Base-by-base conservation (phyloP, 225 moss, liverwort and hornwort genomes). In the Bryum argenteum region DNA sequence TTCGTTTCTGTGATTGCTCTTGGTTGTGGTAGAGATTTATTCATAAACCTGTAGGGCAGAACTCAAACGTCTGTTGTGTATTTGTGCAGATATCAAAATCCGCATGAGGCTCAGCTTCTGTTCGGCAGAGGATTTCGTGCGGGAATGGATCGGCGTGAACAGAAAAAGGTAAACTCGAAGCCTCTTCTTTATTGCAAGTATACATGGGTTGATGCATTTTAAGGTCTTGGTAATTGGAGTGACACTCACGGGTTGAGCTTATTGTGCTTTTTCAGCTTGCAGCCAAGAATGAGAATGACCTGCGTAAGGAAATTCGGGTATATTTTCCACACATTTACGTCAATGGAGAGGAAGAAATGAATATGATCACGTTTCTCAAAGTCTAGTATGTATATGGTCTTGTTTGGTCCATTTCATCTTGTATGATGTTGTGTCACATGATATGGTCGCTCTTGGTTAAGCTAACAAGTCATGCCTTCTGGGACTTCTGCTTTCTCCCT, bases 51-150 rank as follows among this genome's bases (percentile, higher is more conserved):
- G 15, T 52, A 16, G 65, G 57, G 37, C 33, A 39, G 47, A 63
- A 71, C 63, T 78, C 5, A 77, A 33, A 14, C 19, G 8, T 56
- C 61, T 73, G 13, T 61, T 70, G 52, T 54, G 63, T 58, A 39
- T 68, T 64, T 23, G 38, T 73, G 66, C 38, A 83, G 83, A 77
- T 83, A 99, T 72, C 98, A 99, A 76, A 99, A 99, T 47, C 98
- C 98, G 54, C 98, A 99, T 81, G 98, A 99, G 83, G 98, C 98
- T 33, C 98, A 99, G 73, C 88, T 99, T 23, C 74, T 99, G 20
- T 99, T 99, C 86, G 98, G 98, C 74, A 86, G 98, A 73, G 98
- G 98, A 16, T 99, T 99, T 78, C 94, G 94, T 60, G 98, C 92
- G 50, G 94, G 98, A 59, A 99, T 99, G 98, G 98, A 99, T 87